Conservation (phyloP, 352 stramenopile species). For the Phytophthora fragariaefolia region DNA sequence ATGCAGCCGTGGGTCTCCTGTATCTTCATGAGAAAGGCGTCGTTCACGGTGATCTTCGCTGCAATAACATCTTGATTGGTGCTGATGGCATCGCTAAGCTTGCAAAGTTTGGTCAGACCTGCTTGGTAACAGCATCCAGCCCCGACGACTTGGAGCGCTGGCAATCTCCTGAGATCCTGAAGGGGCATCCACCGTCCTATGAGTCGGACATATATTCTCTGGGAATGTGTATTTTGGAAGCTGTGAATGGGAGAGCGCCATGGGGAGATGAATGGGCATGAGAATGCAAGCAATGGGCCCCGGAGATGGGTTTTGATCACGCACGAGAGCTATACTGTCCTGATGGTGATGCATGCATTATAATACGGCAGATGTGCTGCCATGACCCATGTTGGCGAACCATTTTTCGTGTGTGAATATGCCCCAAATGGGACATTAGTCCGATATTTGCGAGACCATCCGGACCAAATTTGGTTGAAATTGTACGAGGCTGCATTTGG, state of each 20-base stretch:
- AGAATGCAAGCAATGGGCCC: background rate
- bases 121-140: no score
- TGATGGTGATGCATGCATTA: no score
- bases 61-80: constrained; percentile 38
- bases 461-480: background rate
- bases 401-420: background rate
- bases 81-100: constrained; percentile 29
- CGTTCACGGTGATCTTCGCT: constrained; percentile 31
- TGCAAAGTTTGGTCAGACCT: no score
- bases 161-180: constrained; percentile 21
- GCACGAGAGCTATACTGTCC: background rate
- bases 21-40: constrained; percentile 13
- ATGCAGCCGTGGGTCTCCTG: constrained; percentile 11
- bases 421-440: background rate
- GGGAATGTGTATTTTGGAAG: background rate
- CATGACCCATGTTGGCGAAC: background rate
- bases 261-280: background rate
- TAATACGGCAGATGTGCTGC: background rate
- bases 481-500: background rate
- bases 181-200: background rate
- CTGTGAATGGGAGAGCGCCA: background rate
- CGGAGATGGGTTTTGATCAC: background rate
- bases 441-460: background rate
- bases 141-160: constrained; percentile 10
- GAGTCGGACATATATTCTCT: background rate